Evolutionary conservation across 176 grass and related monocot species (phyloP).

Genomic region (barley (Hordeum vulgare)): DNA sequence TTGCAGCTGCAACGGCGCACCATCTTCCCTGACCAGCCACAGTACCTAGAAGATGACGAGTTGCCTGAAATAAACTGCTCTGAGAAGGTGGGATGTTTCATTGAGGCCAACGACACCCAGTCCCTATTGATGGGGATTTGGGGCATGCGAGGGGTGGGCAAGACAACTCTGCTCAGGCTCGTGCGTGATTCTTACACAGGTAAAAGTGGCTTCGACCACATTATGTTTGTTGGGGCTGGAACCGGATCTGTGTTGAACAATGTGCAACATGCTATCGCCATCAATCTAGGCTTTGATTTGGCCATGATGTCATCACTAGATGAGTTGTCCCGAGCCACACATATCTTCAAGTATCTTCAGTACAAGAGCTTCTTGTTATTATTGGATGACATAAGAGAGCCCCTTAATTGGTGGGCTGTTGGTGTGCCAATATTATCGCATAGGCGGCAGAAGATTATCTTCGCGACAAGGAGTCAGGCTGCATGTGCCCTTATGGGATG

Average conservation of each 20-base stretch:
- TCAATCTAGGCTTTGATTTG: background rate
- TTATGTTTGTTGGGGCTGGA: background rate
- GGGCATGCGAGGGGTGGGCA: background rate
- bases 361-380: background rate
- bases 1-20: too few species aligned
- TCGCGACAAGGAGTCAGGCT: background rate
- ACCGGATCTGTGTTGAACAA: background rate
- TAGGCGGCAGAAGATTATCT: background rate
- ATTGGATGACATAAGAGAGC: background rate
- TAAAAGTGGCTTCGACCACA: background rate
- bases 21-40: too few species aligned
- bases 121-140: background rate
- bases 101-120: fast-evolving
- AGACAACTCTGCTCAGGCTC: background rate
- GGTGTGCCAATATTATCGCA: background rate
- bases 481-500: background rate
- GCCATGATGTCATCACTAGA: background rate
- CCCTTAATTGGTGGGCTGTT: background rate
- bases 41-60: too few species aligned
- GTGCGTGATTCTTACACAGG: background rate
- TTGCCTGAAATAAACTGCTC: background rate
- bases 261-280: background rate
- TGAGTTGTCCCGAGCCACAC: background rate
- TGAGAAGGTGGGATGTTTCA: background rate
- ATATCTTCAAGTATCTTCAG: background rate